Percentiles rank a stretch among this genome's conserved stretches.
Evolutionary conservation across 129 eudicot species (phyloP).

Genomic region (Helichrysum umbraculigerum): DNA sequence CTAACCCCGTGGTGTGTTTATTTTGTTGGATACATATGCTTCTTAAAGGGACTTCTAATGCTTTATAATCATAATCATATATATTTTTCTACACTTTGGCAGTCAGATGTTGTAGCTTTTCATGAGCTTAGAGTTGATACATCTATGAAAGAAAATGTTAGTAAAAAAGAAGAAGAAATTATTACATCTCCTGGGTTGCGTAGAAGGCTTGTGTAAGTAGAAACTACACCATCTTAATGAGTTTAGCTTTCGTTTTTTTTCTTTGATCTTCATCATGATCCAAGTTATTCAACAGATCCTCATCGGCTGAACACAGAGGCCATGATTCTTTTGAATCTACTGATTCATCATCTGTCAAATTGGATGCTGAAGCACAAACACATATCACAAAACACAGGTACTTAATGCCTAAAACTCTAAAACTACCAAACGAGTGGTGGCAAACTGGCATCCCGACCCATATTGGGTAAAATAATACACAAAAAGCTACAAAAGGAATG

Average conservation of each 20-base stretch:
- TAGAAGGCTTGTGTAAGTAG: constrained; percentile 71
- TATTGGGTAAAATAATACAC: not conserved
- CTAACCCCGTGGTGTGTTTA: constrained; percentile 51
- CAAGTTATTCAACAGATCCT: not conserved
- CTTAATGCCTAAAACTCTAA: constrained; percentile 10
- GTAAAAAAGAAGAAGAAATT: constrained; percentile 48
- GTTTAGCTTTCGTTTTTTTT: constrained; percentile 5
- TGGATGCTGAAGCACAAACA: constrained; percentile 72
- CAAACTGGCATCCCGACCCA: not conserved
- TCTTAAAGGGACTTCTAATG: not conserved
- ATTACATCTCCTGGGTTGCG: constrained; percentile 58
- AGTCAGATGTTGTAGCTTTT: constrained; percentile 35
- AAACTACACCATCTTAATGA: constrained; percentile 3
- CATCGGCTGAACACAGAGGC: constrained; percentile 44
- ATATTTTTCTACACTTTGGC: constrained; percentile 22
- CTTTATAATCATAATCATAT: not conserved
- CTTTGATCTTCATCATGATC: not conserved
- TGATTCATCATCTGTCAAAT: constrained; percentile 58
- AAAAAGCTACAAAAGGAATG: not conserved
- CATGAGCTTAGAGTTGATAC: constrained; percentile 46
- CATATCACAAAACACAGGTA: constrained; percentile 93
- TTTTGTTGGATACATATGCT: not conserved
- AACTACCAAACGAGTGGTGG: not conserved
- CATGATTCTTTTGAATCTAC: constrained; percentile 41
- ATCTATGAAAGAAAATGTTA: constrained; percentile 36